Evolutionary conservation across 1,139 yeast genomes (phyloP).

Genomic region (Lodderomyces beijingensis): DNA sequence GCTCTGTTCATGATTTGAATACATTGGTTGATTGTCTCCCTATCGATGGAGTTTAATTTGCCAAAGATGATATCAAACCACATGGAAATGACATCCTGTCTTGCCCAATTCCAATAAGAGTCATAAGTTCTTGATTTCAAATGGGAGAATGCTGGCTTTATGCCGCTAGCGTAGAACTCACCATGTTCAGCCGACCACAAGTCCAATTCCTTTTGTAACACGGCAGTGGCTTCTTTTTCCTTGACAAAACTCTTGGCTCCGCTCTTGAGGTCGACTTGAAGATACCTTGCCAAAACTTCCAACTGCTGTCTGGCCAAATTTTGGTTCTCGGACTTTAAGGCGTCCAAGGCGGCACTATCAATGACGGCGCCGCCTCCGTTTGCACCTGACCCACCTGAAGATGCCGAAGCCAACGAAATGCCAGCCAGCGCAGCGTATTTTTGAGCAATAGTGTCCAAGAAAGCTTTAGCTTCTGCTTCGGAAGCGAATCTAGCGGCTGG

Average conservation of each 20-base stretch:
- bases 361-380: constrained; percentile 80
- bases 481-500: constrained; percentile 84
- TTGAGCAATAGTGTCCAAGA: constrained; percentile 75
- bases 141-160: constrained; percentile 83
- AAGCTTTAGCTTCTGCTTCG: constrained; percentile 87
- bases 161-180: constrained; percentile 88
- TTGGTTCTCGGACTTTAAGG: constrained; percentile 84
- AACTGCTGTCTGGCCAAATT: constrained; percentile 90
- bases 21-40: constrained; percentile 95
- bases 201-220: constrained; percentile 86
- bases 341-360: constrained; percentile 96
- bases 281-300: constrained; percentile 90
- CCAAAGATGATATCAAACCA: constrained; percentile 96
- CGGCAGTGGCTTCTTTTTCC: constrained; percentile 82
- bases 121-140: constrained; percentile 94
- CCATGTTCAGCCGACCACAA: constrained; percentile 94
- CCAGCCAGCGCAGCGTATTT: constrained; percentile 85
- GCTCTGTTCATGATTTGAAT: constrained; percentile 97
- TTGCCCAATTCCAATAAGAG: constrained; percentile 99
- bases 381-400: constrained; percentile 46
- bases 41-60: constrained; percentile 79
- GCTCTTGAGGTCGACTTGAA: constrained; percentile 84
- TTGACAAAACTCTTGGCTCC: constrained; percentile 84
- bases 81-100: constrained; percentile 93
- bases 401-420: constrained; percentile 61